A percentile compares a stretch with the other conserved stretches of the same genome.
phyloP scores from a whole-genome alignment of 83 land plant species.

The Thuja plicata region DNA sequence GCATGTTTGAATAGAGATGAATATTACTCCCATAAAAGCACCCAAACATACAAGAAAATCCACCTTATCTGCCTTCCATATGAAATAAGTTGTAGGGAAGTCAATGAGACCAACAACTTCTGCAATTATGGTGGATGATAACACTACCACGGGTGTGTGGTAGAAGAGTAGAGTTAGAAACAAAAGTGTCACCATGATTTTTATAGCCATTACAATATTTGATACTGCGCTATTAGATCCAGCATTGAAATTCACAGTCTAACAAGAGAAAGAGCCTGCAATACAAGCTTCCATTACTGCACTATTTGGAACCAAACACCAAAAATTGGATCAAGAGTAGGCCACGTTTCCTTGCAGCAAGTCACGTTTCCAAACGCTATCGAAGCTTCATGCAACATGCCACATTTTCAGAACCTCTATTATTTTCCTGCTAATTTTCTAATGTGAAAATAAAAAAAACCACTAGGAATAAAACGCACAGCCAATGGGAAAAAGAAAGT shows the following conservation, averaged over 20 bases:
- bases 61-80: conserved; percentile 88
- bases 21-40: conserved; percentile 81
- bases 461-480: no score
- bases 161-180: conserved; percentile 43
- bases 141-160: conserved; percentile 50
- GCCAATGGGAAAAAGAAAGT: no score
- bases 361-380: no score
- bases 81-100: conserved; percentile 22
- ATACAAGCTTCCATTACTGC: not conserved
- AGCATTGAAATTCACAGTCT: conserved; percentile 58
- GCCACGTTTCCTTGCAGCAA: no score
- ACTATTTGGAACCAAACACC: not conserved
- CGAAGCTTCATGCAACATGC: no score
- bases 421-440: no score
- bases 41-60: conserved; percentile 74
- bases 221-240: conserved; percentile 51
- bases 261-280: conserved; percentile 40
- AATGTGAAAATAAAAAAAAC: no score
- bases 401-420: no score
- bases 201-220: conserved; percentile 52
- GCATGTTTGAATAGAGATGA: conserved; percentile 75
- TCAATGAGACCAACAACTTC: conserved; percentile 59
- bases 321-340: not conserved
- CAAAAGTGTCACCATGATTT: conserved; percentile 43
- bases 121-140: conserved; percentile 49